These are phyloP conservation scores for Fusarium multiceps DNA, from an alignment of 2,329 filamentous ascomycete species.

Conservation along the genomic window DNA sequence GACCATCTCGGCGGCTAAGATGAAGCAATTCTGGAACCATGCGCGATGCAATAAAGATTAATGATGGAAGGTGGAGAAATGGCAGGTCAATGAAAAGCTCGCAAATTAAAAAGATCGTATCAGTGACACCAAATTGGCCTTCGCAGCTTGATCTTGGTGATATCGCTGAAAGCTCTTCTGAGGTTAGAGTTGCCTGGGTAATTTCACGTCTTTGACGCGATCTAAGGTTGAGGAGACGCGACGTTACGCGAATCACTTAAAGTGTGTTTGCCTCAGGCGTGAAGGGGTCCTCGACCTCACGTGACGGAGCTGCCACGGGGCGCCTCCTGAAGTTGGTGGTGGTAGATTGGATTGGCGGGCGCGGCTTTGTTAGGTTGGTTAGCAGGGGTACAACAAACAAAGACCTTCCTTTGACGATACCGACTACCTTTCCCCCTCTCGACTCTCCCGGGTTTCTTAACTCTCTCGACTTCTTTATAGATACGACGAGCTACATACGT, in stretches of 20 bases:
- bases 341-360: slow-evolving; percentile 37
- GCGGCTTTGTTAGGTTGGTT: slow-evolving; percentile 29
- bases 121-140: slow-evolving; percentile 18
- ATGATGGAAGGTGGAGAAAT: neutral
- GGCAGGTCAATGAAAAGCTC: slow-evolving; percentile 1
- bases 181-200: slow-evolving; percentile 46
- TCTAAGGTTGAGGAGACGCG: slow-evolving; percentile 51
- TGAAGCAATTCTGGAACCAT: slow-evolving; percentile 40
- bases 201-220: slow-evolving; percentile 54
- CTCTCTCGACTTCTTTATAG: slow-evolving; percentile 25
- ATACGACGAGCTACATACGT: slow-evolving; percentile 37
- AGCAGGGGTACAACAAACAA: slow-evolving; percentile 41
- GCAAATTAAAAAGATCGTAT: slow-evolving; percentile 9
- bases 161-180: slow-evolving; percentile 37
- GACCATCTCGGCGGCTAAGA: slow-evolving; percentile 56
- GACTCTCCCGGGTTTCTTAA: neutral
- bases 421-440: slow-evolving; percentile 33
- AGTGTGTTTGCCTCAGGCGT: slow-evolving; percentile 52
- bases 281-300: slow-evolving; percentile 37
- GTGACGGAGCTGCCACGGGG: slow-evolving; percentile 46
- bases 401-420: slow-evolving; percentile 31
- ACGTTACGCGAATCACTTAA: slow-evolving; percentile 54
- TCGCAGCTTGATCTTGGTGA: slow-evolving; percentile 23
- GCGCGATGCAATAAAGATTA: slow-evolving; percentile 7
- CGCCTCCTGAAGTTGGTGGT: slow-evolving; percentile 44